Conservation (phyloP, 768 basidiomycete genomes). For the Rhodocollybia butyracea region DNA sequence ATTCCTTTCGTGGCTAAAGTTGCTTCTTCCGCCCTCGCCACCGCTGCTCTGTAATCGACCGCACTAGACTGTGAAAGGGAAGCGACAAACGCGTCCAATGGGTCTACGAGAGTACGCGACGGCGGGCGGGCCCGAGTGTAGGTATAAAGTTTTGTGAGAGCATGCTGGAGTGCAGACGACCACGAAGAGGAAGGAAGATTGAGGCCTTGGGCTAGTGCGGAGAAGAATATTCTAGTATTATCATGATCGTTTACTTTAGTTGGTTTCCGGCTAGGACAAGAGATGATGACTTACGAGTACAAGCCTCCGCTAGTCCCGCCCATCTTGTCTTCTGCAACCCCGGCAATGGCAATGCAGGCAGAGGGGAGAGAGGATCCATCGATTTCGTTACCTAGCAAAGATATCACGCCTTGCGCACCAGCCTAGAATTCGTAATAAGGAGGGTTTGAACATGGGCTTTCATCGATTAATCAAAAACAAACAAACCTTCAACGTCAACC, state of each 20-base stretch:
- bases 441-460: not conserved
- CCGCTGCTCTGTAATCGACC: conserved; percentile 33
- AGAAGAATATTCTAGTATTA: conserved; percentile 77
- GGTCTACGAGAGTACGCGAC: conserved; percentile 91
- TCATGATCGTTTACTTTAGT: not conserved
- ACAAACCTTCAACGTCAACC: conserved; percentile 46
- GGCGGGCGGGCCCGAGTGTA: conserved; percentile 90
- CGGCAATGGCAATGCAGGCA: conserved; percentile 65
- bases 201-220: conserved; percentile 75
- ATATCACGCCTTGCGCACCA: conserved; percentile 62
- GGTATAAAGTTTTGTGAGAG: conserved; percentile 63
- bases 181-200: conserved; percentile 44
- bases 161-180: conserved; percentile 53
- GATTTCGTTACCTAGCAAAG: conserved; percentile 51
- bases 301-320: conserved; percentile 89
- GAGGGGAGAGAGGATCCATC: conserved; percentile 61
- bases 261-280: not conserved
- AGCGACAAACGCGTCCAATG: conserved; percentile 73
- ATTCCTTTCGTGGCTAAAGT: conserved; percentile 74
- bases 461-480: not conserved
- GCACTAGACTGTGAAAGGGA: conserved; percentile 51
- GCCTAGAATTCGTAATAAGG: conserved; percentile 29
- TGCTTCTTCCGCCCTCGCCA: not conserved
- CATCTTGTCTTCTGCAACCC: conserved; percentile 81
- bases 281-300: conserved; percentile 75